Conservation (phyloP, 2,329 filamentous ascomycete genomes). For the Aspergillus pseudoviridinutans region DNA sequence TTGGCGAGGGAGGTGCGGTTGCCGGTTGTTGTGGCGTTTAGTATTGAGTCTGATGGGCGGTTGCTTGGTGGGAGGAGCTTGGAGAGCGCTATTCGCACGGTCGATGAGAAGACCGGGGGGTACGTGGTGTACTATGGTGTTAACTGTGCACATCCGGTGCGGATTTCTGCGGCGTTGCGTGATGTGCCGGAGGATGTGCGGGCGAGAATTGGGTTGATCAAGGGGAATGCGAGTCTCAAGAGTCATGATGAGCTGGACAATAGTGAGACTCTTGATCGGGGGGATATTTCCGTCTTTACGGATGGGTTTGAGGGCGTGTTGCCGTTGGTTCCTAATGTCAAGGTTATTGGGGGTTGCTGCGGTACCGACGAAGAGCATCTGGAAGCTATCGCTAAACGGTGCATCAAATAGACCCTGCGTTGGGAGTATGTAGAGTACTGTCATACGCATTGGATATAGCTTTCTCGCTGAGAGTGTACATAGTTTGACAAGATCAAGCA, state of each 20-base stretch:
- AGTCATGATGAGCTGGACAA: conserved; percentile 5
- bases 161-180: not conserved
- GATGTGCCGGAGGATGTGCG: not conserved
- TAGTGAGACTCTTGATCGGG: conserved; percentile 3
- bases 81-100: not conserved
- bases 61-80: conserved; percentile 1
- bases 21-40: conserved; percentile 7
- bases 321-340: conserved; percentile 1
- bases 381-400: not conserved
- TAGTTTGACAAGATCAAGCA: not conserved
- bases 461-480: not conserved
- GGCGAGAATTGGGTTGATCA: not conserved
- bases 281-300: not conserved
- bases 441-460: not conserved
- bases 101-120: not conserved
- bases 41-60: not conserved
- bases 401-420: not conserved
- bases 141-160: conserved; percentile 3
- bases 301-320: not conserved
- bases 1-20: conserved; percentile 1
- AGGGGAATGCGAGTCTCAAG: conserved; percentile 4
- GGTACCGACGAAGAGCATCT: conserved; percentile 13
- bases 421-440: no score
- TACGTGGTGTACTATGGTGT: conserved; percentile 3
- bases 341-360: conserved; percentile 9